phyloP scores from a whole-genome alignment of 23 red algal genomes.

The Chondrus crispus region DNA sequence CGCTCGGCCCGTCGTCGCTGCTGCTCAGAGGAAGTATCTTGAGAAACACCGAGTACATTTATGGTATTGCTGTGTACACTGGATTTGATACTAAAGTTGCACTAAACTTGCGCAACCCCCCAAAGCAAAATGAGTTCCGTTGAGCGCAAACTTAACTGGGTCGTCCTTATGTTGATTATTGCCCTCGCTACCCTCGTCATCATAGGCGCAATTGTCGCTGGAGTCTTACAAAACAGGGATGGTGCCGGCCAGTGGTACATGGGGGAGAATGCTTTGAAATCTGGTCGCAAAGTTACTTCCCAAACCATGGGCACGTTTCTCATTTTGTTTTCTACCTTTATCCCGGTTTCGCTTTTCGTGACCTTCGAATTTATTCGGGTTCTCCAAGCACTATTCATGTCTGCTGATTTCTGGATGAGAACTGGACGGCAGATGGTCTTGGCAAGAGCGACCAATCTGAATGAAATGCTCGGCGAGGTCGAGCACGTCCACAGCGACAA shows the following conservation, averaged over 20 bases:
- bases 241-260: conserved; percentile 75
- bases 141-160: conserved; percentile 84
- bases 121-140: conserved; percentile 75
- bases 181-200: conserved; percentile 65
- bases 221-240: conserved; percentile 39
- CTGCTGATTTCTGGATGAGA: conserved; percentile 66
- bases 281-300: not conserved
- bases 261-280: conserved; percentile 38
- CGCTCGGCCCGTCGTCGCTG: conserved; percentile 66
- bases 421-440: conserved; percentile 42
- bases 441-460: conserved; percentile 80
- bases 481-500: conserved; percentile 85
- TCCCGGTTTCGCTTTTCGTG: conserved; percentile 87
- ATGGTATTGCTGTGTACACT: conserved; percentile 79
- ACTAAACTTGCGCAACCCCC: conserved; percentile 84
- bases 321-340: conserved; percentile 79
- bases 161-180: conserved; percentile 75
- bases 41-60: conserved; percentile 82
- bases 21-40: conserved; percentile 77
- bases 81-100: conserved; percentile 81
- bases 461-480: conserved; percentile 80
- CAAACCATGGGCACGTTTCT: conserved; percentile 79
- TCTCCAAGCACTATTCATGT: conserved; percentile 83
- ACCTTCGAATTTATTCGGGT: conserved; percentile 89
- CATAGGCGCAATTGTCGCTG: conserved; percentile 29